Evolutionary conservation across 495 filamentous ascomycete genomes (phyloP).

Genomic region (Articulospora tetracladia): DNA sequence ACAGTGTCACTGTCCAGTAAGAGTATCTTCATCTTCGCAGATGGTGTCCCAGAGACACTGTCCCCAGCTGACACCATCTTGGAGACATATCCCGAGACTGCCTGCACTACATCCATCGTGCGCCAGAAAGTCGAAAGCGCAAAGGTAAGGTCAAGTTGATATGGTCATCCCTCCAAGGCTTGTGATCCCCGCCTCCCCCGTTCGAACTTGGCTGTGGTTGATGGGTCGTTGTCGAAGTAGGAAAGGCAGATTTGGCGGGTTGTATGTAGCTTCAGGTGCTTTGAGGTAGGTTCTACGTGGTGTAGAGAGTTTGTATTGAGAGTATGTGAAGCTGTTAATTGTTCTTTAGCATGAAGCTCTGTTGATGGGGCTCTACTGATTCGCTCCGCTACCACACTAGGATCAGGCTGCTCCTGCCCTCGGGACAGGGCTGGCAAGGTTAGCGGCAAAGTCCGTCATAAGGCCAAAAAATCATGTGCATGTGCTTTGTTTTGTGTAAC

Average conservation of each 20-base stretch:
- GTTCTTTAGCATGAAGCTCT: neutral
- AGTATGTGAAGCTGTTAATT: neutral
- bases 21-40: slow-evolving; percentile 98
- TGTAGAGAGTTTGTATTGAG: neutral
- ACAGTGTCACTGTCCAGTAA: slow-evolving; percentile 94
- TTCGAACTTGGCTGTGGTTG: neutral
- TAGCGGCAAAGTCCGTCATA: neutral
- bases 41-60: slow-evolving; percentile 59
- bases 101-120: slow-evolving; percentile 87
- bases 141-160: slow-evolving; percentile 10
- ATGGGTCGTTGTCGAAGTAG: neutral
- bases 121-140: neutral
- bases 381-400: neutral
- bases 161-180: slow-evolving; percentile 16
- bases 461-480: neutral
- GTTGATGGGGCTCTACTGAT: neutral
- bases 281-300: neutral
- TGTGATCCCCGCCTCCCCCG: neutral
- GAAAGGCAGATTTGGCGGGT: too few species aligned
- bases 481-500: neutral
- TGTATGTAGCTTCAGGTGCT: too few species aligned
- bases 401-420: neutral
- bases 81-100: slow-evolving; percentile 91
- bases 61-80: slow-evolving; percentile 95
- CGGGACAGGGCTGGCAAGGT: neutral